Conservation (phyloP, 2,329 filamentous ascomycete genomes). For the Macrophomina pseudophaseolina region DNA sequence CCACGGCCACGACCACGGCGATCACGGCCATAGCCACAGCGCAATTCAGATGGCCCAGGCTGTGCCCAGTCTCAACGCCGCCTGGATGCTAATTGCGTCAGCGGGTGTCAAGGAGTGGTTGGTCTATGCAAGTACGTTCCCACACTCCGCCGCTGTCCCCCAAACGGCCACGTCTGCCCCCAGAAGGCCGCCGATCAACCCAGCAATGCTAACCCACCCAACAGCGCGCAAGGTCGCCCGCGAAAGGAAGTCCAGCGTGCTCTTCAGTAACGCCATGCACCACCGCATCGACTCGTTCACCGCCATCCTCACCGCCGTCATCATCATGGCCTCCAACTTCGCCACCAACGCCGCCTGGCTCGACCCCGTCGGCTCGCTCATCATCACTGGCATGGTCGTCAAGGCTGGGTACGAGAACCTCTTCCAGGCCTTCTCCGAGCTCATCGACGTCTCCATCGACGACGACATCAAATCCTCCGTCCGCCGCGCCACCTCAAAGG, state of each 20-base stretch:
- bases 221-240: slow-evolving; percentile 92
- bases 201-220: slow-evolving; percentile 33
- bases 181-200: neutral
- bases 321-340: slow-evolving; percentile 87
- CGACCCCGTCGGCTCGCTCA: slow-evolving; percentile 87
- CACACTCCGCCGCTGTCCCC: neutral
- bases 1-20: slow-evolving; percentile 61
- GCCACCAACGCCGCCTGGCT: slow-evolving; percentile 87
- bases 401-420: slow-evolving; percentile 90
- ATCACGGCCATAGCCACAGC: slow-evolving; percentile 44
- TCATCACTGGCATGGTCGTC: slow-evolving; percentile 93
- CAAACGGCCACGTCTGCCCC: neutral
- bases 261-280: slow-evolving; percentile 95
- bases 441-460: slow-evolving; percentile 90
- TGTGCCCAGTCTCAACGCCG: slow-evolving; percentile 85
- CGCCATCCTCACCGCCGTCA: slow-evolving; percentile 87
- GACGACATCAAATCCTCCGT: slow-evolving; percentile 78
- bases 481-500: slow-evolving; percentile 61
- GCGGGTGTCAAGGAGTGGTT: slow-evolving; percentile 96
- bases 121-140: slow-evolving; percentile 80
- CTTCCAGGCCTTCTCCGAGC: slow-evolving; percentile 77
- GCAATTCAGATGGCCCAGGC: slow-evolving; percentile 51
- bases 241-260: slow-evolving; percentile 92
- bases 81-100: slow-evolving; percentile 89
- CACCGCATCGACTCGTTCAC: slow-evolving; percentile 96